These are phyloP conservation scores for Mycena galopus DNA, from an alignment of 768 basidiomycete species.

Conservation along the genomic window DNA sequence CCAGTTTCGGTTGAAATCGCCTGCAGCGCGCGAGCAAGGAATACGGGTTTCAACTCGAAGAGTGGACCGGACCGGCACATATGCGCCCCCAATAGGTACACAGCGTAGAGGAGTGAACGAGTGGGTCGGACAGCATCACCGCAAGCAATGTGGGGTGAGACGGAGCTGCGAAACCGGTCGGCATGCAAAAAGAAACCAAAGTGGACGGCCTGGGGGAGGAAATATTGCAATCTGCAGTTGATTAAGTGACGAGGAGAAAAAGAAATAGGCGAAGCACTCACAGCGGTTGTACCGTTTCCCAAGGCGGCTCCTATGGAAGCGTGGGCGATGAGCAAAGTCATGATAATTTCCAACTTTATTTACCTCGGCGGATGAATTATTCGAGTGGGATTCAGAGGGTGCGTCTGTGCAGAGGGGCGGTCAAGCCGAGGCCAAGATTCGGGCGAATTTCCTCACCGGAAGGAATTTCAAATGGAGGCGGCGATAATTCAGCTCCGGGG, in stretches of 20 bases:
- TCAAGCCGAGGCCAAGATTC: neutral
- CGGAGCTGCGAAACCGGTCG: slow-evolving; percentile 17
- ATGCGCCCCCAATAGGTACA: slow-evolving; percentile 22
- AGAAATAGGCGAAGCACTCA: neutral
- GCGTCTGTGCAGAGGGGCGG: neutral
- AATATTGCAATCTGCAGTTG: slow-evolving; percentile 5
- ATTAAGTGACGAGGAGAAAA: neutral
- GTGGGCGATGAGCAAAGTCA: neutral
- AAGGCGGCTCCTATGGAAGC: slow-evolving; percentile 9
- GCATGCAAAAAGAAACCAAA: slow-evolving; percentile 20
- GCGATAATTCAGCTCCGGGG: neutral
- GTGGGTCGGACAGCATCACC: slow-evolving; percentile 7
- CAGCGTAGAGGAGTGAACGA: slow-evolving; percentile 17
- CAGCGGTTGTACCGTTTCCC: slow-evolving; percentile 10
- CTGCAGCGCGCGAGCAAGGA: slow-evolving; percentile 13
- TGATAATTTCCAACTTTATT: neutral
- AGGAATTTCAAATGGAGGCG: neutral
- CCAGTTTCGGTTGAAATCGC: neutral
- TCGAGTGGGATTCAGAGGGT: neutral
- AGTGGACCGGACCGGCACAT: neutral
- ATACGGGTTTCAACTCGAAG: neutral
- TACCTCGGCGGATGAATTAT: neutral
- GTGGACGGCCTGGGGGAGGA: slow-evolving; percentile 1
- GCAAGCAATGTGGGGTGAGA: slow-evolving; percentile 2
- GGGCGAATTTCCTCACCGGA: neutral